Base-by-base conservation (phyloP, 805 yeast genomes). In the Gaillardinia entomophila region DNA sequence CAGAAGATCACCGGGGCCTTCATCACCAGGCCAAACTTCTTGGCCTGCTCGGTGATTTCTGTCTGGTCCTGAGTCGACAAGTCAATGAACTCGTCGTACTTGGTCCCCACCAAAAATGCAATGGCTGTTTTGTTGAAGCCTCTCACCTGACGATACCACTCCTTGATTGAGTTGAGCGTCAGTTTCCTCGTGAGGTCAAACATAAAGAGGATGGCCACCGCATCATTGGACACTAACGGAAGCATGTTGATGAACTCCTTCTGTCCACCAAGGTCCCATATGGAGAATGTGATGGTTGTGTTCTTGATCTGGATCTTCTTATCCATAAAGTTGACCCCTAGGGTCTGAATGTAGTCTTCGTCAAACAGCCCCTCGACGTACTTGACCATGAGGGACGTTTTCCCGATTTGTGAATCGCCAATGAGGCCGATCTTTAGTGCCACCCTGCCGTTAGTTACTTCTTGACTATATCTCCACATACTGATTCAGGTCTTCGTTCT, bases 251-350 rank as follows among this genome's bases (percentile, higher is more conserved):
- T 85, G 60, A 87, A 90, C 57, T 92, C 97, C 32, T 85, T 75
- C 48, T 89, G 95, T 1, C 98, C 98, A 16, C 98, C 98, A 10
- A 90, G 63, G 58, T 90, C 98, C 95, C 96, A 90, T 20, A 90
- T 81, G 15, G 92, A 79, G 53, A 90, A 90, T 24, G 92, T 82
- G 35, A 90, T 85, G 43, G 85, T 87, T 3, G 96, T 88, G 37
- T 84, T 79, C 35, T 88, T 78, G 34, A 90, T 80, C 38, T 78
- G 80, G 18, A 90, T 84, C 37, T 82, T 79, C 47, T 88, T 82
- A 54, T 92, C 96, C 85, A 92, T 81, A 57, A 86, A 89, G 53
- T 90, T 90, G 34, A 92, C 97, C 4, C 98, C 98, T 32, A 87
- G 64, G 0, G 98, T 90, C 57, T 88, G 96, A 31, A 89, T 86